phyloP scores from a whole-genome alignment of 257 asterid genomes.

The Capsicum rhomboideum region DNA sequence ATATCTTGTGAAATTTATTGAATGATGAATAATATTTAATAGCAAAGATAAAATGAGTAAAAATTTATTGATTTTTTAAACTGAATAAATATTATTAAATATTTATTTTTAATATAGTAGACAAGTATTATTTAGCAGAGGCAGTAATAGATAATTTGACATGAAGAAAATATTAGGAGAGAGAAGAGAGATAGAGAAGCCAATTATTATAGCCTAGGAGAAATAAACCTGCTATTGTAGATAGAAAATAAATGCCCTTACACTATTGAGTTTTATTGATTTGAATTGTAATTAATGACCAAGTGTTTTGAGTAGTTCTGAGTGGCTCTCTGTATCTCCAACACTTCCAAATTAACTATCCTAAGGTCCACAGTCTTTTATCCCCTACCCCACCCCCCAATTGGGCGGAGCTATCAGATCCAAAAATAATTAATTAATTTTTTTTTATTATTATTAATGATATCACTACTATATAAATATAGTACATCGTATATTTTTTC shows the following conservation, averaged over 20 bases:
- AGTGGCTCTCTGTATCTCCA: background rate
- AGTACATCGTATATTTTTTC: no score
- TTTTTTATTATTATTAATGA: background rate
- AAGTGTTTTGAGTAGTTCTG: background rate
- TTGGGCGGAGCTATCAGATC: background rate
- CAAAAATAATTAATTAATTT: background rate
- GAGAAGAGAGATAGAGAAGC: conserved; percentile 17
- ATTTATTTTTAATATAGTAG: no score
- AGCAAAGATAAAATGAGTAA: no score
- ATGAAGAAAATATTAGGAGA: background rate
- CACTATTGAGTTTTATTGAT: background rate
- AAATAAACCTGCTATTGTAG: background rate
- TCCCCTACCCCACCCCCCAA: background rate
- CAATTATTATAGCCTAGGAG: background rate
- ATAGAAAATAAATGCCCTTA: background rate
- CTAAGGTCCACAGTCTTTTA: background rate
- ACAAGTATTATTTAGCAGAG: no score
- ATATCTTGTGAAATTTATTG: no score
- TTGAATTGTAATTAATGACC: background rate
- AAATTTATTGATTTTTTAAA: no score
- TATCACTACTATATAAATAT: no score
- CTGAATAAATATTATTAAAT: no score
- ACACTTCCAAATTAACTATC: background rate
- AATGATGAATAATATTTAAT: no score
- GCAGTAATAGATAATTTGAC: no score